Conservation (phyloP, 768 basidiomycete species). For the Xerocomellus intermedius region DNA sequence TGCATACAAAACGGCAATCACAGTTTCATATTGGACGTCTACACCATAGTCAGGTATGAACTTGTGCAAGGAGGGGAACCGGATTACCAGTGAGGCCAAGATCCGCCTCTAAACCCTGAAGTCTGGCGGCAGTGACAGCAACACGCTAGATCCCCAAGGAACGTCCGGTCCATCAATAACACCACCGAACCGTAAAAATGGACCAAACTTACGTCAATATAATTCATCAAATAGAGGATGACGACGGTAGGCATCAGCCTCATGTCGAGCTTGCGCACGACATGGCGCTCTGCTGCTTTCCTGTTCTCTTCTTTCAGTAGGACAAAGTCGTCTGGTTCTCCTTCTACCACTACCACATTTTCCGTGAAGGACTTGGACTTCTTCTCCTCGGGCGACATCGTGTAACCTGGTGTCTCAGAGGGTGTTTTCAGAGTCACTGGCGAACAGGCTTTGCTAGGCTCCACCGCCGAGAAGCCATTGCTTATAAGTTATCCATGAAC, state of each 20-base stretch:
- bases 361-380: constrained; percentile 9
- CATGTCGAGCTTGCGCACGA: constrained; percentile 28
- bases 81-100: constrained; percentile 33
- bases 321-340: constrained; percentile 5
- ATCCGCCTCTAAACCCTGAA: constrained; percentile 41
- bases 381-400: constrained; percentile 12
- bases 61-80: not conserved
- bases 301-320: constrained; percentile 13
- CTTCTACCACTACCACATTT: not conserved
- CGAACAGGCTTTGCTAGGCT: not conserved
- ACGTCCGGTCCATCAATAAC: not conserved
- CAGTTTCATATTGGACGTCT: constrained; percentile 54
- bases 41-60: not conserved
- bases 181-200: not conserved
- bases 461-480: too few relatives aligned
- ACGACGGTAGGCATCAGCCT: constrained; percentile 30
- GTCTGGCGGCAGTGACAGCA: constrained; percentile 37
- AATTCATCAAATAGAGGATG: constrained; percentile 26
- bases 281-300: constrained; percentile 18
- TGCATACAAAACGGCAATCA: constrained; percentile 53
- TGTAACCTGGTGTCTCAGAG: not conserved
- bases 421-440: not conserved
- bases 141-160: constrained; percentile 29
- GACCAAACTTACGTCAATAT: constrained; percentile 22
- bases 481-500: too few relatives aligned